Conservation (phyloP, 768 basidiomycete genomes). For the Lentinula boryana region DNA sequence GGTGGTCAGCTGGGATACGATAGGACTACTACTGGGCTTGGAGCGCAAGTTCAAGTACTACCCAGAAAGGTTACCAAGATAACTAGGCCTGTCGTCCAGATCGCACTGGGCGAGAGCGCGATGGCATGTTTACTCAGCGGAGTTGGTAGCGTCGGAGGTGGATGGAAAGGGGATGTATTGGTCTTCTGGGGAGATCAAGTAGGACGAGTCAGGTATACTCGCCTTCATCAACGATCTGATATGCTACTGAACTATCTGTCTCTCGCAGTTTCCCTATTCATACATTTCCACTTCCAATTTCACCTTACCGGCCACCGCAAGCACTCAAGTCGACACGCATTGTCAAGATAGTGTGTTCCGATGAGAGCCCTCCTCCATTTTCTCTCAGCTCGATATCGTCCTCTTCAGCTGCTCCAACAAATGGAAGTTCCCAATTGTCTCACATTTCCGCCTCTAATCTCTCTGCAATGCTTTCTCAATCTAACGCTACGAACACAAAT, state of each 20-base stretch:
- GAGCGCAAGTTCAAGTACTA: constrained; percentile 45
- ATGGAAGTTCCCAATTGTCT: background rate
- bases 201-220: constrained; percentile 63
- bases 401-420: background rate
- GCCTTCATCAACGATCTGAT: background rate
- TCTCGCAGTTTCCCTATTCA: constrained; percentile 64
- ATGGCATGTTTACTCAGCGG: constrained; percentile 35
- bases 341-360: constrained; percentile 72
- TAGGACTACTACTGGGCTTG: background rate
- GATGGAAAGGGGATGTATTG: constrained; percentile 74
- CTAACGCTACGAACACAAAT: background rate
- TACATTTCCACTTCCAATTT: constrained; percentile 69
- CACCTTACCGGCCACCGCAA: constrained; percentile 78
- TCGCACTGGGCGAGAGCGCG: constrained; percentile 64
- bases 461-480: background rate
- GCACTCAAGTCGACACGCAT: constrained; percentile 66
- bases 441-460: background rate
- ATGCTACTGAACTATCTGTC: background rate
- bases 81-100: constrained; percentile 57
- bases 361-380: constrained; percentile 77
- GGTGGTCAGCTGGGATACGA: constrained; percentile 76
- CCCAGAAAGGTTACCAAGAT: constrained; percentile 83
- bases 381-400: constrained; percentile 40
- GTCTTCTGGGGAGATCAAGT: constrained; percentile 75
- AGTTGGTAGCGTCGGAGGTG: constrained; percentile 78